Evolutionary conservation across 1,139 yeast genomes (phyloP).

Genomic region (Blastobotrys malaysiensis): DNA sequence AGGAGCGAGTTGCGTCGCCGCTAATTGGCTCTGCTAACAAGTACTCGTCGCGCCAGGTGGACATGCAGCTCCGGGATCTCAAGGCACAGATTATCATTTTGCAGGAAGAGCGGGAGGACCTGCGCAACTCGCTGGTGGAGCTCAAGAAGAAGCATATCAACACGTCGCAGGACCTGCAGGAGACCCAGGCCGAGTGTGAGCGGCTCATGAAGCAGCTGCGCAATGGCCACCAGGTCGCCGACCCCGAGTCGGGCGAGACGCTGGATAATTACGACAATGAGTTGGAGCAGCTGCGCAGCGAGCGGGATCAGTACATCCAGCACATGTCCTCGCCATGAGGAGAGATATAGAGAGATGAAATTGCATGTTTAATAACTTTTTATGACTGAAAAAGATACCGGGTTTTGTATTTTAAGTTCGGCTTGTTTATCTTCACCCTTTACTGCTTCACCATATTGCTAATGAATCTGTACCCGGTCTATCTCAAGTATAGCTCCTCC

Average conservation of each 20-base stretch:
- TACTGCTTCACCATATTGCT: too few relatives aligned
- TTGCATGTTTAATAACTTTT: not conserved
- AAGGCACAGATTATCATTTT: constrained; percentile 79
- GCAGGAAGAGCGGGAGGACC: constrained; percentile 77
- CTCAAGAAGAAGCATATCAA: constrained; percentile 35
- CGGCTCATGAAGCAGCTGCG: constrained; percentile 12
- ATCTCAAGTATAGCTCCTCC: constrained; percentile 4
- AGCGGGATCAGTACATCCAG: constrained; percentile 16
- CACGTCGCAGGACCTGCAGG: constrained; percentile 26
- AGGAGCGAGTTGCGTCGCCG: constrained; percentile 19
- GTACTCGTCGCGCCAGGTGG: constrained; percentile 61
- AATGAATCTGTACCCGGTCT: constrained; percentile 5
- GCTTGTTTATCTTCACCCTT: too few relatives aligned
- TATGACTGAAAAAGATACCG: not conserved
- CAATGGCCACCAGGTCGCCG: constrained; percentile 11
- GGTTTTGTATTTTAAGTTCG: not conserved
- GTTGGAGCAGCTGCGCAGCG: constrained; percentile 23
- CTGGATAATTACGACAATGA: constrained; percentile 22
- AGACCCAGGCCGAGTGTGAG: constrained; percentile 21
- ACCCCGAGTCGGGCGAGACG: constrained; percentile 26
- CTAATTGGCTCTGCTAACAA: constrained; percentile 35
- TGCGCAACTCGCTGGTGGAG: constrained; percentile 44
- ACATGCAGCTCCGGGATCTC: constrained; percentile 71
- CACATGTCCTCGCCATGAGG: not conserved
- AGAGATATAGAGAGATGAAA: not conserved